Evolutionary conservation across 352 stramenopile genomes (phyloP).

Genomic region (Phytophthora fragariae): DNA sequence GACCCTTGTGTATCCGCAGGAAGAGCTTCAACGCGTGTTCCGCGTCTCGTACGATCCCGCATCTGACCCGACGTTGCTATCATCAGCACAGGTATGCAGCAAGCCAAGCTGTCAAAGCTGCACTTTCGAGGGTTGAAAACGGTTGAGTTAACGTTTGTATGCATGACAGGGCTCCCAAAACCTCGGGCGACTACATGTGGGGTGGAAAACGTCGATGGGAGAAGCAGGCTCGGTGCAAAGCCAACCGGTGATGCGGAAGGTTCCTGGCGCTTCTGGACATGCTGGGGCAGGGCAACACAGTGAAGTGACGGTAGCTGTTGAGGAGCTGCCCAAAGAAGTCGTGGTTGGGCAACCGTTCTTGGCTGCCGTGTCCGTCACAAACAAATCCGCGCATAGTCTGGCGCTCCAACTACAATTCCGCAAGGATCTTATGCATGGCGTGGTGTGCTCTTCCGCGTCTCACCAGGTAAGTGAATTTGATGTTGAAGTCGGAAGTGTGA

Average conservation of each 20-base stretch:
- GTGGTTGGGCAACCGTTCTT: conserved; percentile 63
- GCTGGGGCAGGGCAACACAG: conserved; percentile 16
- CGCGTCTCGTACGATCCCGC: conserved; percentile 53
- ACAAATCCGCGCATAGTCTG: conserved; percentile 67
- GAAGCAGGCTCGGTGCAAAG: conserved; percentile 86
- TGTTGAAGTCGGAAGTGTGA: background rate
- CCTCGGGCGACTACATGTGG: conserved; percentile 77
- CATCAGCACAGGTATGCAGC: conserved; percentile 41
- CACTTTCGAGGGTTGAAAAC: background rate
- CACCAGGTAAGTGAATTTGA: conserved; percentile 61
- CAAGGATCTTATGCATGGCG: conserved; percentile 69
- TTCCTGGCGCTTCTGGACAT: conserved; percentile 13
- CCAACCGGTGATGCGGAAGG: conserved; percentile 78
- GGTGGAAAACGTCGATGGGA: conserved; percentile 84
- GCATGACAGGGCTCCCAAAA: conserved; percentile 59
- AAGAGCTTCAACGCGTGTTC: conserved; percentile 85
- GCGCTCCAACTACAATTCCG: conserved; percentile 84
- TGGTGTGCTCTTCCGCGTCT: conserved; percentile 77
- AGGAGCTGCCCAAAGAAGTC: conserved; percentile 59
- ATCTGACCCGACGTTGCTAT: conserved; percentile 42
- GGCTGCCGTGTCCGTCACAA: conserved; percentile 59
- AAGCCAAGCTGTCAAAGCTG: background rate
- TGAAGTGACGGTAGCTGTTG: conserved; percentile 58
- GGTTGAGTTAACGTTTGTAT: background rate
- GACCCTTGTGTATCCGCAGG: conserved; percentile 78